Percentiles rank a stretch among this genome's conserved stretches.
These are phyloP conservation scores for Evernia prunastri DNA, from an alignment of 495 filamentous ascomycete genomes.

Conservation along the genomic window DNA sequence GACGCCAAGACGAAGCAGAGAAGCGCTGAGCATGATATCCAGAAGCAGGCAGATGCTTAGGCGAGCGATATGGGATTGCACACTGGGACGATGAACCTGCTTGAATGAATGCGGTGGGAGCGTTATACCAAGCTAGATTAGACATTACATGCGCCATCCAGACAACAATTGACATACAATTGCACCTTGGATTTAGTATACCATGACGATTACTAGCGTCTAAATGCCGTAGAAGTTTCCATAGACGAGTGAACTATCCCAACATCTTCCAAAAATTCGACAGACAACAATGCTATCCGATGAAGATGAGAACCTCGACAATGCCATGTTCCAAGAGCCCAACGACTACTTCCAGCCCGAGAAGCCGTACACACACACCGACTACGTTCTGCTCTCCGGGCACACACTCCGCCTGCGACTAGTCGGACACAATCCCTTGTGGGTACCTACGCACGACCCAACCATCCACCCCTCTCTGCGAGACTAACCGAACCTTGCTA, in stretches of 20 bases:
- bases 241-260: neutral
- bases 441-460: conserved; percentile 46
- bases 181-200: neutral
- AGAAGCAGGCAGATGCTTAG: conserved; percentile 50
- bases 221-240: neutral
- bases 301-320: conserved; percentile 39
- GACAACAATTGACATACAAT: neutral
- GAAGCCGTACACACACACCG: conserved; percentile 58
- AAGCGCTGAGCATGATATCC: conserved; percentile 75
- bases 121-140: conserved; percentile 14
- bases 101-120: neutral
- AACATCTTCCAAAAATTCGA: neutral
- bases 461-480: conserved; percentile 5
- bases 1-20: conserved; percentile 80
- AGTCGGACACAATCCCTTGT: conserved; percentile 84
- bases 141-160: neutral
- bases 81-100: neutral
- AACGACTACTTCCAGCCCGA: conserved; percentile 67
- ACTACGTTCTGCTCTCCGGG: conserved; percentile 62
- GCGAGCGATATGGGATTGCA: neutral
- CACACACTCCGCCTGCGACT: conserved; percentile 65
- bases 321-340: conserved; percentile 69
- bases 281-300: conserved; percentile 23
- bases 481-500: conserved; percentile 5
- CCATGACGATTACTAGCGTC: neutral